phyloP scores from a whole-genome alignment of 495 filamentous ascomycete species.

The Podospora pseudocomata region DNA sequence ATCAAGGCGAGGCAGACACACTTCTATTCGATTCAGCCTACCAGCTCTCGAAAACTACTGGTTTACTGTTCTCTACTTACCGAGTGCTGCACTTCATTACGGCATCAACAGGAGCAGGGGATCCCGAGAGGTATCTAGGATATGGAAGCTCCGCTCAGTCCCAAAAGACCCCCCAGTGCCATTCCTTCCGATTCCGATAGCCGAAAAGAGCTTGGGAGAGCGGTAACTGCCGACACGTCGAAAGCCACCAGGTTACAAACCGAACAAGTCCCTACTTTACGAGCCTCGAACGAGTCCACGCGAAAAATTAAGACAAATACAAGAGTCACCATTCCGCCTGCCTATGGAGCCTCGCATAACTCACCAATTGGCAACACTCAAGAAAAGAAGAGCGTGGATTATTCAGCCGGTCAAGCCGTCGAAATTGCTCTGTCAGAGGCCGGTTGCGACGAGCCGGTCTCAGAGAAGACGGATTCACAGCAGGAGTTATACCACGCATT shows the following conservation, averaged over 20 bases:
- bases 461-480: neutral
- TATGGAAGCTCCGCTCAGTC: neutral
- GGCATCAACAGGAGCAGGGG: too few relatives aligned
- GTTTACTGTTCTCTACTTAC: too few relatives aligned
- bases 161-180: neutral
- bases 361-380: neutral
- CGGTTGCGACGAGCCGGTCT: neutral
- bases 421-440: neutral
- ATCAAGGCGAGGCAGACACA: neutral
- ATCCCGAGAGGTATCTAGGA: too few relatives aligned
- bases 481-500: slow-evolving; percentile 30
- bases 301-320: too few relatives aligned
- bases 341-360: neutral
- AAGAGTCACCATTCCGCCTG: neutral
- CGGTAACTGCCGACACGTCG: neutral
- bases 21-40: too few relatives aligned
- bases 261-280: neutral
- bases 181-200: neutral
- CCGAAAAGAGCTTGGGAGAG: neutral
- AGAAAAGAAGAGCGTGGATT: neutral
- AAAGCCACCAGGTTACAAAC: neutral
- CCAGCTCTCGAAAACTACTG: too few relatives aligned
- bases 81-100: too few relatives aligned
- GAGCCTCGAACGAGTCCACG: neutral
- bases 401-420: neutral